Conservation (phyloP, 192 early-diverging fungal genomes). For the Coemansia sp. region DNA sequence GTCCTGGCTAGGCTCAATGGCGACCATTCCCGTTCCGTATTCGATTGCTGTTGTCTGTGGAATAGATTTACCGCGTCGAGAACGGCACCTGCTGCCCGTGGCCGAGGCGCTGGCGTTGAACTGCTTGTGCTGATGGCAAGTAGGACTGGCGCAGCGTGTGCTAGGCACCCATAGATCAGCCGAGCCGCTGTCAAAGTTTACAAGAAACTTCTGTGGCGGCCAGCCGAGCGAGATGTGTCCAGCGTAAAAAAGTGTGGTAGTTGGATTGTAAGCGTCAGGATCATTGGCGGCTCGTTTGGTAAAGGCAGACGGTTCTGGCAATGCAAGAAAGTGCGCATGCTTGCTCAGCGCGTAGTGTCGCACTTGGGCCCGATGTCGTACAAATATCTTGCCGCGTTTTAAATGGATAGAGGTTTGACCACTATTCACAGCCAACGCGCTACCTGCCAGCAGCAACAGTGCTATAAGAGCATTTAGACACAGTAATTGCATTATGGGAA, state of each 20-base stretch:
- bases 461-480: conserved; percentile 2
- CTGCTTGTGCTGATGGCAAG: conserved; percentile 25
- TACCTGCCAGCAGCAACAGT: not conserved
- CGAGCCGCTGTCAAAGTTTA: conserved; percentile 70
- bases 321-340: conserved; percentile 27
- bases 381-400: conserved; percentile 40
- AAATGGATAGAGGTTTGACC: conserved; percentile 40
- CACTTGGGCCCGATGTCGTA: conserved; percentile 29
- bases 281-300: not conserved
- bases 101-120: conserved; percentile 17
- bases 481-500: not conserved
- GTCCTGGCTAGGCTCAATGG: conserved; percentile 35
- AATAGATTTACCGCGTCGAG: not conserved
- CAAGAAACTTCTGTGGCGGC: conserved; percentile 65
- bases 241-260: conserved; percentile 58
- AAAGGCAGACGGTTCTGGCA: not conserved
- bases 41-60: conserved; percentile 16
- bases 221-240: conserved; percentile 65
- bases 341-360: conserved; percentile 26
- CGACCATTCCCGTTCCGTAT: conserved; percentile 49
- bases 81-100: not conserved
- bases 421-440: not conserved
- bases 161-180: conserved; percentile 73
- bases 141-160: conserved; percentile 26
- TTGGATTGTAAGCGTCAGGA: conserved; percentile 26